A percentile compares a stretch with the other conserved stretches of the same genome.
These are phyloP conservation scores for Ustilago vetiveriae DNA, from an alignment of 1,284 basidiomycete genomes.

Conservation along the genomic window DNA sequence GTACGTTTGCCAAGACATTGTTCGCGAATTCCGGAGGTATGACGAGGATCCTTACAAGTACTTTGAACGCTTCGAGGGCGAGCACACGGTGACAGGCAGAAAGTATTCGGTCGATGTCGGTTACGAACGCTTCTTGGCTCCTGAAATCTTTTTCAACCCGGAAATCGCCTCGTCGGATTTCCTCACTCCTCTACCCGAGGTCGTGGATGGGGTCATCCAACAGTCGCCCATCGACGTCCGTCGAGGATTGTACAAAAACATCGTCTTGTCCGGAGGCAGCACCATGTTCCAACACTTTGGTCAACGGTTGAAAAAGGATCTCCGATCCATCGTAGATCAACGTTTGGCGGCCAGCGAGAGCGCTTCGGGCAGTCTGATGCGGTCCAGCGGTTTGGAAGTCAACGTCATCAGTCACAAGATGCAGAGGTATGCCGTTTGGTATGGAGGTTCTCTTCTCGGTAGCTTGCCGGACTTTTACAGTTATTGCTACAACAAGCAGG, in stretches of 20 bases:
- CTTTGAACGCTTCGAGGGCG: constrained; percentile 92
- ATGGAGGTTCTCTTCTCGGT: constrained; percentile 82
- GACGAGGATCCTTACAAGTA: constrained; percentile 96
- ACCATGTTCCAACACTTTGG: constrained; percentile 99
- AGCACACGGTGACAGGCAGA: constrained; percentile 90
- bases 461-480: constrained; percentile 91
- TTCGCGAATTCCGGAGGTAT: constrained; percentile 98
- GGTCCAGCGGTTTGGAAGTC: constrained; percentile 67
- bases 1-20: constrained; percentile 99
- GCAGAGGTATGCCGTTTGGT: constrained; percentile 98
- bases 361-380: constrained; percentile 79
- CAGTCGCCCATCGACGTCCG: constrained; percentile 94
- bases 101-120: constrained; percentile 93
- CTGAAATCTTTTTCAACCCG: constrained; percentile 99
- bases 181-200: constrained; percentile 93
- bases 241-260: constrained; percentile 95
- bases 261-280: constrained; percentile 91
- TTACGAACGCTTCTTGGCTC: constrained; percentile 98
- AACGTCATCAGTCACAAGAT: constrained; percentile 97
- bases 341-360: constrained; percentile 82
- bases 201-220: constrained; percentile 96
- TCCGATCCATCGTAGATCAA: constrained; percentile 92
- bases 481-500: constrained; percentile 95
- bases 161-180: constrained; percentile 99
- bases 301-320: constrained; percentile 90